Percentiles rank a stretch among this genome's conserved stretches.
These are phyloP conservation scores for Mycothermus thermophilus DNA, from an alignment of 495 filamentous ascomycete genomes.

Conservation along the genomic window DNA sequence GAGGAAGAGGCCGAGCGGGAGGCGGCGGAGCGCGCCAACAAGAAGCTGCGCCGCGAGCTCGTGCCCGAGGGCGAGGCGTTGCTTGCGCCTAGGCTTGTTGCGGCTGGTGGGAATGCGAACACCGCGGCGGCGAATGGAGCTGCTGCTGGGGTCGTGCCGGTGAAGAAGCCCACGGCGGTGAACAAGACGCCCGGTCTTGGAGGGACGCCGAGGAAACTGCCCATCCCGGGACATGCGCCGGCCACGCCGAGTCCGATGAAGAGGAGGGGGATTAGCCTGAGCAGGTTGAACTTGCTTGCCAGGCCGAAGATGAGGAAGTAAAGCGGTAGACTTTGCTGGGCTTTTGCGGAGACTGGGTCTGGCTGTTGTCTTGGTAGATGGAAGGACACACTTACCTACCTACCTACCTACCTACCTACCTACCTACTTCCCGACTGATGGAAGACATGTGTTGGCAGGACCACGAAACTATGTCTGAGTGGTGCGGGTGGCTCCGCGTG, in stretches of 20 bases:
- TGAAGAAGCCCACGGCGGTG: too few species aligned
- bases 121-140: background rate
- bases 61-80: conserved; percentile 34
- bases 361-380: background rate
- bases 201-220: conserved; percentile 9
- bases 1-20: conserved; percentile 34
- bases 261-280: conserved; percentile 35
- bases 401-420: too few species aligned
- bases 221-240: conserved; percentile 1
- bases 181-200: conserved; percentile 13
- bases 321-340: too few species aligned
- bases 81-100: conserved; percentile 26
- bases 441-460: too few species aligned
- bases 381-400: too few species aligned
- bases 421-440: too few species aligned
- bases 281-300: conserved; percentile 39
- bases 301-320: conserved; percentile 37
- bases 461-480: too few species aligned
- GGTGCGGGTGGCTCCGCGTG: too few species aligned
- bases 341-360: background rate
- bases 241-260: conserved; percentile 31
- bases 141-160: background rate
- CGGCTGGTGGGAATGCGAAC: background rate
- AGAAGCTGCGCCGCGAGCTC: conserved; percentile 34
- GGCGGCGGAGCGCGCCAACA: conserved; percentile 24